Conservation (phyloP, 768 basidiomycete species). For the Podaxis carcinomalis region DNA sequence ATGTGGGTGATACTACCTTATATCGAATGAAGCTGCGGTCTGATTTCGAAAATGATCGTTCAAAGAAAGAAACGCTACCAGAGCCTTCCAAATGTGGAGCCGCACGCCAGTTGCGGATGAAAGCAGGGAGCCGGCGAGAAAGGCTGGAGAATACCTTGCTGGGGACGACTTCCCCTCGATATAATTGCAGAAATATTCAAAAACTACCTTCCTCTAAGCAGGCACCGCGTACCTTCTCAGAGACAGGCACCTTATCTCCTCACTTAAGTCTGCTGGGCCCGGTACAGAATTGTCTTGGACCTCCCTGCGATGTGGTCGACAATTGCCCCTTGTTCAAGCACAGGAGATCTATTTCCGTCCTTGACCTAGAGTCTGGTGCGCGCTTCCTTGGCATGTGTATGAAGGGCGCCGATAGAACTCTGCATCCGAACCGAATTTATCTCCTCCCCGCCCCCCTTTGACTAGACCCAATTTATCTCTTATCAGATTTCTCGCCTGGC, state of each 20-base stretch:
- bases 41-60: too few relatives aligned
- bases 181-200: not conserved
- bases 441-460: not conserved
- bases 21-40: too few relatives aligned
- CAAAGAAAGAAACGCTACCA: too few relatives aligned
- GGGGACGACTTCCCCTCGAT: not conserved
- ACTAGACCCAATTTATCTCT: not conserved
- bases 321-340: not conserved
- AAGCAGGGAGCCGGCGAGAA: too few relatives aligned
- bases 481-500: not conserved
- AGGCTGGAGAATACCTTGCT: not conserved
- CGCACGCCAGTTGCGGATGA: too few relatives aligned
- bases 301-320: not conserved
- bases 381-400: not conserved
- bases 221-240: not conserved
- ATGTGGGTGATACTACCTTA: too few relatives aligned
- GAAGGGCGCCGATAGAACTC: not conserved
- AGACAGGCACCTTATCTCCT: not conserved
- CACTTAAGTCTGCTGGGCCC: not conserved
- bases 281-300: not conserved
- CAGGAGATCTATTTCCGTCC: not conserved
- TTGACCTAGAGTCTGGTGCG: not conserved
- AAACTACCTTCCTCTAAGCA: not conserved
- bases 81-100: too few relatives aligned
- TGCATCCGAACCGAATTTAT: not conserved